phyloP scores from a whole-genome alignment of 352 stramenopile species.

The Pythium dissimile region DNA sequence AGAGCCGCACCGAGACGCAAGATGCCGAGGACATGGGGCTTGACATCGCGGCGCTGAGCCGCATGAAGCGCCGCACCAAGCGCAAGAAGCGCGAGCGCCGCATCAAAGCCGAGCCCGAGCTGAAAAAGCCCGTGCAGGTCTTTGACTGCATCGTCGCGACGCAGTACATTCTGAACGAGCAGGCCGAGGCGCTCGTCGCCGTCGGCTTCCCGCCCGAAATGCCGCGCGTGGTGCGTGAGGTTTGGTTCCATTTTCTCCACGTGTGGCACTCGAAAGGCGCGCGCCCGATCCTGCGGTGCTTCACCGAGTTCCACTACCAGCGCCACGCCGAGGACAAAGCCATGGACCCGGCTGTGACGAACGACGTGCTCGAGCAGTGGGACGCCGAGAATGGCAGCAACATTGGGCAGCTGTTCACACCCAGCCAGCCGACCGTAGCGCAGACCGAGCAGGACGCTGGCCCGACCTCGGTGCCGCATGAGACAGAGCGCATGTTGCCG shows the following conservation, averaged over 20 bases:
- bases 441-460: conserved; percentile 10
- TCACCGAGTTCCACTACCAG: conserved; percentile 62
- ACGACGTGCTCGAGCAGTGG: conserved; percentile 71
- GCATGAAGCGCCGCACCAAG: conserved; percentile 33
- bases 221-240: conserved; percentile 38
- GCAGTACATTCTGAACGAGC: conserved; percentile 55
- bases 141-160: conserved; percentile 57
- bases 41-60: conserved; percentile 31
- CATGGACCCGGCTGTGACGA: conserved; percentile 50
- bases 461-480: not conserved
- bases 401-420: conserved; percentile 16
- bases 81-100: conserved; percentile 35
- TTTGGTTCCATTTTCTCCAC: conserved; percentile 72
- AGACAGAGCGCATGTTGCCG: not conserved
- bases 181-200: conserved; percentile 41
- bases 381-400: conserved; percentile 36
- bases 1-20: conserved; percentile 81
- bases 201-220: conserved; percentile 42
- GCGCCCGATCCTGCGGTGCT: conserved; percentile 61
- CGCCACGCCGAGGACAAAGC: conserved; percentile 27
- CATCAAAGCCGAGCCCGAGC: conserved; percentile 12
- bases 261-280: conserved; percentile 57
- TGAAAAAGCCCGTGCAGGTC: conserved; percentile 28
- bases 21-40: conserved; percentile 72
- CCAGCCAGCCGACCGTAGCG: conserved; percentile 4